These are phyloP conservation scores for Volvariella volvacea DNA, from an alignment of 1,284 basidiomycete genomes.

Conservation along the genomic window DNA sequence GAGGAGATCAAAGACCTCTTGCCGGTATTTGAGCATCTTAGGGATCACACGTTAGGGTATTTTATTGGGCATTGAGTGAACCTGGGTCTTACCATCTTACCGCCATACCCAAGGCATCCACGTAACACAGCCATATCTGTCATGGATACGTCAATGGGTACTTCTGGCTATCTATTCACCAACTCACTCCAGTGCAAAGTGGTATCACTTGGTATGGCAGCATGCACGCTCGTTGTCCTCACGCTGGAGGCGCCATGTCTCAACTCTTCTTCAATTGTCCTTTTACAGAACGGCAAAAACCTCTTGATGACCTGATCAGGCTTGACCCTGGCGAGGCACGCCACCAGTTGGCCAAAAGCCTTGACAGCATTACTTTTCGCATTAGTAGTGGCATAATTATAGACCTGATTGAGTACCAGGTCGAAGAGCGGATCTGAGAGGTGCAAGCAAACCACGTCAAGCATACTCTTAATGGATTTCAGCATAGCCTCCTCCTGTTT, in stretches of 20 bases:
- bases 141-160: constrained; percentile 1
- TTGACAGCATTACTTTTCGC: constrained; percentile 85
- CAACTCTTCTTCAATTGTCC: constrained; percentile 83
- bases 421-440: constrained; percentile 87
- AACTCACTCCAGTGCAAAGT: constrained; percentile 89
- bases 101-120: constrained; percentile 73
- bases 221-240: constrained; percentile 81
- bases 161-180: constrained; percentile 5
- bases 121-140: constrained; percentile 74
- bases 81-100: constrained; percentile 42
- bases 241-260: constrained; percentile 90
- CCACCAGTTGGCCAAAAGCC: constrained; percentile 86
- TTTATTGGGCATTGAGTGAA: neutral
- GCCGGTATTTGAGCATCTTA: constrained; percentile 68
- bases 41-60: constrained; percentile 3
- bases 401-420: constrained; percentile 79
- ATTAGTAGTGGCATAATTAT: constrained; percentile 83
- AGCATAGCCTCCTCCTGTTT: constrained; percentile 83
- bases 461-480: constrained; percentile 76
- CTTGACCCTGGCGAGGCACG: constrained; percentile 78
- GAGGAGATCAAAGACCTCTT: constrained; percentile 66
- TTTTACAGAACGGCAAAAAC: constrained; percentile 76
- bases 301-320: constrained; percentile 74
- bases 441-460: constrained; percentile 83
- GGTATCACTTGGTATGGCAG: constrained; percentile 83